Evolutionary conservation across 2,329 filamentous ascomycete genomes (phyloP).

Genomic region (Fusarium graminum): DNA sequence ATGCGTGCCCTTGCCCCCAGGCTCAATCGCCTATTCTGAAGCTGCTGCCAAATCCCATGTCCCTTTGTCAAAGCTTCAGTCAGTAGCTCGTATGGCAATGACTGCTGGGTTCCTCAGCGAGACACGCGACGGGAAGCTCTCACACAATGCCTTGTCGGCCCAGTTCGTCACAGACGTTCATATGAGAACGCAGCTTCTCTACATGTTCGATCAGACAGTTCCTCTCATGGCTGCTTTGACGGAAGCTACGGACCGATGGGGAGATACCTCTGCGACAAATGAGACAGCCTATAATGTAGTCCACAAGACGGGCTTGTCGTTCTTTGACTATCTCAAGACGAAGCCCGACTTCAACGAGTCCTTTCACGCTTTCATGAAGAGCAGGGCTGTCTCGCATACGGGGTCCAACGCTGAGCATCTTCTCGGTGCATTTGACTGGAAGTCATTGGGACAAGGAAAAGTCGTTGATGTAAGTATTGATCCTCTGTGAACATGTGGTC

Average conservation of each 20-base stretch:
- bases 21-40: slow-evolving; percentile 11
- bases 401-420: slow-evolving; percentile 35
- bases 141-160: slow-evolving; percentile 53
- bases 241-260: slow-evolving; percentile 49
- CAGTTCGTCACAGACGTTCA: slow-evolving; percentile 45
- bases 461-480: slow-evolving; percentile 27
- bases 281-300: slow-evolving; percentile 52
- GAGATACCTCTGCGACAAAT: slow-evolving; percentile 38
- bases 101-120: slow-evolving; percentile 53
- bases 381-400: slow-evolving; percentile 32
- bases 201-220: slow-evolving; percentile 48
- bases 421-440: slow-evolving; percentile 28
- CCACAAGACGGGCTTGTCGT: slow-evolving; percentile 43
- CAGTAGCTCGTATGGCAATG: slow-evolving; percentile 55
- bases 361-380: slow-evolving; percentile 34
- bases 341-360: slow-evolving; percentile 8
- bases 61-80: slow-evolving; percentile 18
- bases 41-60: slow-evolving; percentile 22
- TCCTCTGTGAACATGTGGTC: fast-evolving
- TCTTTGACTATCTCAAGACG: slow-evolving; percentile 52
- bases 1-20: slow-evolving; percentile 13
- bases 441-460: slow-evolving; percentile 5
- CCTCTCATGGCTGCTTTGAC: slow-evolving; percentile 44
- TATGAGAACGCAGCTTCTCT: slow-evolving; percentile 51
- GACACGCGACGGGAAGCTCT: slow-evolving; percentile 45